Evolutionary conservation across 306 rosid genomes (phyloP).

Genomic region (Adenanthera pavonina): DNA sequence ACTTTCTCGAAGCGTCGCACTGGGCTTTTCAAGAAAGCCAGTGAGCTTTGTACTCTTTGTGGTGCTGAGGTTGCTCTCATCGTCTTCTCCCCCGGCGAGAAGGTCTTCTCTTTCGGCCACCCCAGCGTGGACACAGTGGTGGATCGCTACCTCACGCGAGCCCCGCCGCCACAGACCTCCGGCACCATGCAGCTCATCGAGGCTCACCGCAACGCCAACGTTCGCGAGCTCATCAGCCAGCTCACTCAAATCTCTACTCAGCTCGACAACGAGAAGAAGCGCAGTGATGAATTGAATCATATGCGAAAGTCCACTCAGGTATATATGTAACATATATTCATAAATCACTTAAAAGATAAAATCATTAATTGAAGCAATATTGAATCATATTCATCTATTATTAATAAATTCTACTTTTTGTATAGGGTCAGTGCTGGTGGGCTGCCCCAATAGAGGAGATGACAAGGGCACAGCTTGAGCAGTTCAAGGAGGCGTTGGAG

Average conservation of each 20-base stretch:
- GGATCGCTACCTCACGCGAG: neutral
- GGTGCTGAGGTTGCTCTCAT: slow-evolving; percentile 18
- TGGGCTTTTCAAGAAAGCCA: slow-evolving; percentile 36
- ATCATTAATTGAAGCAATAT: no score
- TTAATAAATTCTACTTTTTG: no score
- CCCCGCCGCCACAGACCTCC: neutral
- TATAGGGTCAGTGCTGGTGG: slow-evolving; percentile 27
- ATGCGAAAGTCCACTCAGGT: neutral
- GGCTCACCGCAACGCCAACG: slow-evolving; percentile 20
- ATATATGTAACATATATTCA: neutral
- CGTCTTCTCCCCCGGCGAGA: slow-evolving; percentile 24
- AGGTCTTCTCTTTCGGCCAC: slow-evolving; percentile 35
- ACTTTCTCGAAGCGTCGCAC: slow-evolving; percentile 37
- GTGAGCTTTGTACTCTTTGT: slow-evolving; percentile 37
- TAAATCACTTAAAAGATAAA: no score
- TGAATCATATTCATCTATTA: no score
- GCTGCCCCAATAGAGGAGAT: neutral
- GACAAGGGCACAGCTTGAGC: neutral
- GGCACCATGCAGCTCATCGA: slow-evolving; percentile 8
- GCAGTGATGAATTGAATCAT: neutral
- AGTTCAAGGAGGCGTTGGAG: neutral
- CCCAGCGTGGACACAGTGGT: neutral
- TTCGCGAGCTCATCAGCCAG: slow-evolving; percentile 13
- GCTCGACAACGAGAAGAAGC: slow-evolving; percentile 10
- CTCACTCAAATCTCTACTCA: neutral